A percentile compares a stretch with the other conserved stretches of the same genome.
Conservation (phyloP, 805 yeast genomes). For the Metschnikowia sp. region DNA sequence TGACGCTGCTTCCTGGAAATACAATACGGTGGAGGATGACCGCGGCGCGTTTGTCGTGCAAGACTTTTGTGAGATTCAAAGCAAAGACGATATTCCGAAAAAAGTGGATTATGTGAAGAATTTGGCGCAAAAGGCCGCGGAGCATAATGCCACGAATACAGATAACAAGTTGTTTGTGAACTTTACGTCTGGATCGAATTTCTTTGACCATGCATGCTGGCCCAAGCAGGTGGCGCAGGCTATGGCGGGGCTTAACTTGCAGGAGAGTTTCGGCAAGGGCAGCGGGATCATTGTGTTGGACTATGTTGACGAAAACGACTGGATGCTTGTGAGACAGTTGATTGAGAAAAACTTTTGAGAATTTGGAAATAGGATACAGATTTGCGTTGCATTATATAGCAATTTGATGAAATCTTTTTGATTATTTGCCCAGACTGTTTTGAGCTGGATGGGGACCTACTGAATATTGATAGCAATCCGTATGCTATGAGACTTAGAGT, state of each 20-base stretch:
- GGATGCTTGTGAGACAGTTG: conserved; percentile 51
- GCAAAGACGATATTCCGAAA: conserved; percentile 48
- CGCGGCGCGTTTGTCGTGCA: conserved; percentile 62
- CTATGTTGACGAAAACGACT: conserved; percentile 58
- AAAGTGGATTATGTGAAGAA: conserved; percentile 57
- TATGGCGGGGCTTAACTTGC: conserved; percentile 41
- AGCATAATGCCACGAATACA: conserved; percentile 39
- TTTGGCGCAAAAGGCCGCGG: conserved; percentile 50
- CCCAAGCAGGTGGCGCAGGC: conserved; percentile 63
- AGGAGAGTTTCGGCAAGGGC: conserved; percentile 49
- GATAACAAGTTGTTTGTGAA: conserved; percentile 62
- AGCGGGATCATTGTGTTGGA: conserved; percentile 68
- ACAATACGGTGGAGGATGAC: conserved; percentile 65
- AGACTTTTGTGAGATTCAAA: conserved; percentile 66
- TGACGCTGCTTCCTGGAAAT: conserved; percentile 64
- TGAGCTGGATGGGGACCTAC: too few species aligned
- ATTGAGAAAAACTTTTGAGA: conserved; percentile 47
- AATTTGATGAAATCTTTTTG: too few species aligned
- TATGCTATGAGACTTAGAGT: too few species aligned
- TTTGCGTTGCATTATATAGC: too few species aligned
- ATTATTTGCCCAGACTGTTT: too few species aligned
- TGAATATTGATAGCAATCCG: too few species aligned
- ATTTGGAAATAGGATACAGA: not conserved
- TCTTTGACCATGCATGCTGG: conserved; percentile 71
- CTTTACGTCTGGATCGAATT: conserved; percentile 71